phyloP scores from a whole-genome alignment of 306 rosid genomes.

The Carpinus viminea region DNA sequence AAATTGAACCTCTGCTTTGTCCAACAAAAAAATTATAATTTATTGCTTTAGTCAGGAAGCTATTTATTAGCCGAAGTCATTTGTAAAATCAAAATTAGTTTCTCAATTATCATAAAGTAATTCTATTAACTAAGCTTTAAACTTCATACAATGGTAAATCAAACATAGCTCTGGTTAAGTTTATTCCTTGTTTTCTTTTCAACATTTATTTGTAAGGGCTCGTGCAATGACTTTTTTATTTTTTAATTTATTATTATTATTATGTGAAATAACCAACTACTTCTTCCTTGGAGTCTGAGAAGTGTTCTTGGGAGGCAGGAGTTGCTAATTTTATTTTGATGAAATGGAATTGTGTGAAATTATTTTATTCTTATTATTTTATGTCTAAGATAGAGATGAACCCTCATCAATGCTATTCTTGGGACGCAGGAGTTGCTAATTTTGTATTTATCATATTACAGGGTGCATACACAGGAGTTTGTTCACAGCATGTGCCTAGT shows the following conservation, averaged over 20 bases:
- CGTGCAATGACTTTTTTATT: not conserved
- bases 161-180: not conserved
- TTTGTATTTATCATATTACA: conserved; percentile 27
- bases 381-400: not conserved
- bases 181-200: not conserved
- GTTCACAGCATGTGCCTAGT: conserved; percentile 87
- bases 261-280: not conserved
- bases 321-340: not conserved
- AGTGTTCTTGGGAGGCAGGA: not conserved
- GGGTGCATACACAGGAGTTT: conserved; percentile 98
- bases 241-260: too few relatives aligned
- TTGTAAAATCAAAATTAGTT: not conserved
- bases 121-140: not conserved
- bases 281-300: not conserved
- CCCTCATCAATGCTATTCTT: not conserved
- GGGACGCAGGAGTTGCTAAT: too few relatives aligned
- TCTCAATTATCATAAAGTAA: not conserved
- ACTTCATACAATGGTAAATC: not conserved
- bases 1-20: not conserved
- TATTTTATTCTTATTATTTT: too few relatives aligned
- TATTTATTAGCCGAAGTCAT: not conserved
- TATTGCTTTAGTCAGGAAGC: too few relatives aligned
- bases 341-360: conserved; percentile 20
- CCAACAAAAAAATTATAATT: too few relatives aligned
- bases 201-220: not conserved